Base-by-base conservation (phyloP, 345 rosid species). In the Gossypium raimondii region DNA sequence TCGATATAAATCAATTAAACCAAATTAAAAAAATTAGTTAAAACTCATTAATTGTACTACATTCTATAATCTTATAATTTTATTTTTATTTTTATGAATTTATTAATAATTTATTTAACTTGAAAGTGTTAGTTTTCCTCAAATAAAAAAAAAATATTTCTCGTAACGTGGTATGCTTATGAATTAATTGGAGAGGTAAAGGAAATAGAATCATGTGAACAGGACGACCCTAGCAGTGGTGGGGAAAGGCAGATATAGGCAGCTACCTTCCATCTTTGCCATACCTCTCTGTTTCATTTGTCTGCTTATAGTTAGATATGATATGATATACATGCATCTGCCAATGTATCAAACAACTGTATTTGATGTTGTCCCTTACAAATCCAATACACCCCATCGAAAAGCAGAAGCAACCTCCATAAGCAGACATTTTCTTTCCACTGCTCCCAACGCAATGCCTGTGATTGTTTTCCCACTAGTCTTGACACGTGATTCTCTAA, bases 281-380 rank as follows among this genome's bases (percentile, higher is more conserved):
- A 24, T 11, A 2, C 17, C 38, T 10, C 29, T 1, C 11, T 20
- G 9, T 43, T 20, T 11, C 34, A 6, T 68, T 69, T 7, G 9
- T 45, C 11, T 45, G 11, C 48, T 7, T 11, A 45, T 11, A 9
- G 11, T 9, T 45, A 7, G 48, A 8, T 45, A 8, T 69, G 60
- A 51, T 44, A 7, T 13, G 25, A 22, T 55, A 11, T 27, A 47
- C 16, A 51, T 5, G 38, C 24, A 69, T 63, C 27, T 27, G 72
- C 63, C 67, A 43, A 38, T 76, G 77, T 45, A 82, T 65, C 80
- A 59, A 29, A 70, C 84, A 77, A 69, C 82, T 74, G 80, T 76
- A 18, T 47, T 68, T 16, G 1, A 29, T 12, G 6, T 7, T 75
- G n/a, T 65, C 34, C 50, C 34, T 41, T 3, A 6, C 24, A 41